Base-by-base conservation (phyloP, 1,284 basidiomycete species). In the Prillingera fragicola region DNA sequence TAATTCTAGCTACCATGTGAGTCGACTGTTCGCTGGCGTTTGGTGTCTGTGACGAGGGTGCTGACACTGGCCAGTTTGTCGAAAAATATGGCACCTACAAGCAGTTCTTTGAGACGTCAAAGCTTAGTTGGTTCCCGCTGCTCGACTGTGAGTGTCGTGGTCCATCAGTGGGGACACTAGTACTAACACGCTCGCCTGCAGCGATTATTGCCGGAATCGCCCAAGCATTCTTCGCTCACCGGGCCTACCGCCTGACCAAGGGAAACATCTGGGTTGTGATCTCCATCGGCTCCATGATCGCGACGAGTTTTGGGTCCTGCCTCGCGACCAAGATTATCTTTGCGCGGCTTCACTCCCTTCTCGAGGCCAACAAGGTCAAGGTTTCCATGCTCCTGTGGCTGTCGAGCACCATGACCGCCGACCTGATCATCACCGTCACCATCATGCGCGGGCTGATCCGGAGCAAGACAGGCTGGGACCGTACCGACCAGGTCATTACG, bases 151-250 rank as follows among this genome's bases (percentile, higher is more conserved):
- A n/a, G n/a, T n/a, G n/a, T n/a, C n/a, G n/a, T n/a, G n/a, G n/a
- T n/a, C 12, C 8, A 29, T 29, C 9, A n/a, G n/a, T n/a, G n/a
- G n/a, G n/a, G n/a, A n/a, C n/a, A n/a, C n/a, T n/a, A n/a, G n/a
- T n/a, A 18, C 32, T 33, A 15, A 33, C 17, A 8, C 8, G 8
- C 32, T 33, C 32, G n/a, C n/a, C n/a, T n/a, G n/a, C n/a, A 33
- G 32, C 32, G 17, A 33, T 33, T 18, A 33, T 18, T 18, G 14
- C 32, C 8, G 32, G 32, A n/a, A 12, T 48, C 17, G 47, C 58
- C 26, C 59, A 58, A 35, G 33, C 18, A 15, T 60, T 56, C 51
- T 60, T 60, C 37, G 56, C 59, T n/a, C 54, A 58, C 24, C 41
- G 56, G 41, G 55, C 52, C 1, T 54, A 51, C 47, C 40, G 56